Evolutionary conservation across 306 rosid genomes (phyloP), one percentile per base, ranked within the genome.

Genomic region (Betula pendula): DNA sequence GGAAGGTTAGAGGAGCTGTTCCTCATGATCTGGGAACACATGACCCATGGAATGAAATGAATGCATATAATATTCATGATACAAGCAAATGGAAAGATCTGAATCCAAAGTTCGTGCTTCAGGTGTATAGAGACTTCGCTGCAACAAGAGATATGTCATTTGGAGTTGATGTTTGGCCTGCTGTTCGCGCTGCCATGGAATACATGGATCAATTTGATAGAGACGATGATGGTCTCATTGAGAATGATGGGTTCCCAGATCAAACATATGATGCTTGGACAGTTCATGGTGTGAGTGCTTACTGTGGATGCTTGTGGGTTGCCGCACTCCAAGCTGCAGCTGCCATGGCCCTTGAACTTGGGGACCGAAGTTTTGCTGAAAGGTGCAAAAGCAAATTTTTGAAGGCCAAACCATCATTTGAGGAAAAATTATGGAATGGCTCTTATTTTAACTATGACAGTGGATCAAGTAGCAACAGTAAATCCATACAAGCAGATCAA

Each of bases 301-400:
- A 92, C 74, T 95, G 98, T 79, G 98, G 98, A 68, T 79, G 96
- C 82, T 85, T 95, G 80, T 95, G 98, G 98, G 90, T 95, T 76
- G 97, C 98, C 43, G 96, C 98, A 63, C 95, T 95, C 68, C 98
- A 95, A 82, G 97, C 98, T 77, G 97, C 98, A 72, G 97, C 98
- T 69, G 93, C 92, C 19, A 95, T 95, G 98, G 98, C 98, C 80
- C 67, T 83, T 84, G 87, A 88, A 74, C 81, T 95, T 2, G 97
- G 96, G 20, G 97, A 92, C 84, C 86, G 19, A 68, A 83, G 84
- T 20, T 95, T 95, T 82, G 97, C 97, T 0, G 97, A 92, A 80
- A 84, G 87, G 75, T 92, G 97, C 89, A 95, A 95, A 84, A 84
- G 96, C 73, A 89, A 84, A 79, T 92, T 73, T 87, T 76, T 92